Evolutionary conservation across 2,329 filamentous ascomycete species (phyloP), one percentile per base, ranked within the genome.

Genomic region (Venturia carpophila): DNA sequence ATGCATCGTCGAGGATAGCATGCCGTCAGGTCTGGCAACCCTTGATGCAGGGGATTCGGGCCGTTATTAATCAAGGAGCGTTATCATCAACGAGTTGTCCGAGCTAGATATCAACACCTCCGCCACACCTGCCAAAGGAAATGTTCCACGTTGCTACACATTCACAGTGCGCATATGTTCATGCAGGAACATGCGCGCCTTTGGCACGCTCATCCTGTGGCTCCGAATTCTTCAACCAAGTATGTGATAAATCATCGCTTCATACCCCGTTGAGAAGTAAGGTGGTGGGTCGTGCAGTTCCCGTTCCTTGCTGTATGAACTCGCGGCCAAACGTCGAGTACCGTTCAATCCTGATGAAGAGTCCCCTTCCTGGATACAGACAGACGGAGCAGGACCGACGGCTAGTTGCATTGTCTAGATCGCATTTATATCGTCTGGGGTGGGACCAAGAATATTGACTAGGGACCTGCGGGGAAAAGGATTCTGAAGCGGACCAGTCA

Each of bases 131-230:
- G 2, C 49, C 49, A 56, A 17, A 34, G 21, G 24, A 15, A n/a
- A 34, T 9, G 5, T 56, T 7, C 49, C 52, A 58, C 52, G 52
- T 58, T 58, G 17, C 52, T n/a, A 58, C 17, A n/a, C 6, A 34
- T 58, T 5, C 2, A 3, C 52, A 37, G 27, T 9, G 9, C n/a
- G 30, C 30, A 58, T 34, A 47, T 3, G 30, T 58, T 58, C 52
- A 58, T 37, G 52, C 52, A 58, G 52, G 30, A 58, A 58, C 52
- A 37, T 58, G 52, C 30, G 27, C 49, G 45, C n/a, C 45, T 24
- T 49, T n/a, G 52, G 52, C 52, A 37, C 27, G 52, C 52, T 37
- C 52, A 21, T 34, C 17, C 30, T 15, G 52, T 19, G 17, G 52
- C 30, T 37, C 52, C 52, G 52, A n/a, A 11, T 37, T 58, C 52